Conservation (phyloP, 306 rosid genomes). For the Aeschynomene evenia region DNA sequence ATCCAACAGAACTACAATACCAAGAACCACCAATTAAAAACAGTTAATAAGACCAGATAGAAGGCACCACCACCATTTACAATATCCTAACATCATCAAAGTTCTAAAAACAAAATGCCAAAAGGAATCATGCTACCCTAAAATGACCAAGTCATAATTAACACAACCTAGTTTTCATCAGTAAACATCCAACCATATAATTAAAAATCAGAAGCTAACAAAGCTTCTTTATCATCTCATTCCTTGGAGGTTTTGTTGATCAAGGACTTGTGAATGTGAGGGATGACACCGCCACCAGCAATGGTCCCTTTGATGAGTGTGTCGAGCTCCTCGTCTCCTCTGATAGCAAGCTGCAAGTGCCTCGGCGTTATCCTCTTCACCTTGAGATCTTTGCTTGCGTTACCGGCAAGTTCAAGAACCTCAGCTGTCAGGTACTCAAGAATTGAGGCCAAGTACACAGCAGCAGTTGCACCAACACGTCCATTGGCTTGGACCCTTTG, state of each 20-base stretch:
- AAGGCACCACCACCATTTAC: neutral
- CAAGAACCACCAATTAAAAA: neutral
- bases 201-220: slow-evolving; percentile 6
- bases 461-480: slow-evolving; percentile 96
- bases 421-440: slow-evolving; percentile 94
- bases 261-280: slow-evolving; percentile 95
- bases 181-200: slow-evolving; percentile 3
- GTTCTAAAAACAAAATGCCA: neutral
- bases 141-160: neutral
- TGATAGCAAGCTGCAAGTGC: slow-evolving; percentile 90
- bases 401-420: slow-evolving; percentile 94
- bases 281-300: slow-evolving; percentile 99
- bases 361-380: slow-evolving; percentile 98
- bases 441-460: slow-evolving; percentile 91
- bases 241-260: slow-evolving; percentile 96
- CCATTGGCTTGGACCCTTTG: slow-evolving; percentile 77
- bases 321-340: slow-evolving; percentile 98
- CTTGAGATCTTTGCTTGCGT: slow-evolving; percentile 93
- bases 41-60: neutral
- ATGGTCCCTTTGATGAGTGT: slow-evolving; percentile 93
- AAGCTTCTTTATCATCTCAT: slow-evolving; percentile 8
- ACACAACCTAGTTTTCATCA: slow-evolving; percentile 13
- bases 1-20: neutral
- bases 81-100: neutral
- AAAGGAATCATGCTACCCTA: neutral